These are phyloP conservation scores for Penicillium subrubescens DNA, from an alignment of 495 filamentous ascomycete species.

Conservation along the genomic window DNA sequence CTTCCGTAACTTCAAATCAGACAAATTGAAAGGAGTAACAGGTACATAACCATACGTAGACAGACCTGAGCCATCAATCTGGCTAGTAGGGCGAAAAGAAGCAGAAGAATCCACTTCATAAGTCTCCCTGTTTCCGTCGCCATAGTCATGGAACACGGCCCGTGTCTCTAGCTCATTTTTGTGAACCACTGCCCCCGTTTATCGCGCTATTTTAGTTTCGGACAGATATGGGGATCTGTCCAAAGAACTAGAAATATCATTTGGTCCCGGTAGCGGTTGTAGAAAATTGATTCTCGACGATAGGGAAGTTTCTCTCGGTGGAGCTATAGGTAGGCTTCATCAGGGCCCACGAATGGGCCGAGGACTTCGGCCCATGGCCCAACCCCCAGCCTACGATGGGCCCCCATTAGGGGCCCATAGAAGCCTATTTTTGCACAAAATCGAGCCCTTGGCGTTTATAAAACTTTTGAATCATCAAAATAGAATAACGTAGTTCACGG, in stretches of 20 bases:
- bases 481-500: no score
- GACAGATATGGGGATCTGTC: background rate
- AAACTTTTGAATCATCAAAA: no score
- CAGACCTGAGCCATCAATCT: background rate
- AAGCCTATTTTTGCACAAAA: no score
- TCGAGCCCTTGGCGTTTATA: no score
- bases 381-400: no score
- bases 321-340: no score
- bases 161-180: background rate
- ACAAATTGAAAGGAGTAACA: background rate
- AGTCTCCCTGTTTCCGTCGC: background rate
- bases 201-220: background rate
- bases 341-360: no score
- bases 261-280: background rate
- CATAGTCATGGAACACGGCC: slow-evolving; percentile 2
- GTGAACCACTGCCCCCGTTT: background rate
- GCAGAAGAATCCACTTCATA: slow-evolving; percentile 1
- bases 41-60: background rate
- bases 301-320: slow-evolving; percentile 1
- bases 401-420: no score
- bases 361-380: no score
- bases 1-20: no score
- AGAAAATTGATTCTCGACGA: background rate
- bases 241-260: slow-evolving; percentile 2
- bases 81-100: slow-evolving; percentile 1